Conservation (phyloP, 305 asterid genomes). For the Plantago lanceolata region DNA sequence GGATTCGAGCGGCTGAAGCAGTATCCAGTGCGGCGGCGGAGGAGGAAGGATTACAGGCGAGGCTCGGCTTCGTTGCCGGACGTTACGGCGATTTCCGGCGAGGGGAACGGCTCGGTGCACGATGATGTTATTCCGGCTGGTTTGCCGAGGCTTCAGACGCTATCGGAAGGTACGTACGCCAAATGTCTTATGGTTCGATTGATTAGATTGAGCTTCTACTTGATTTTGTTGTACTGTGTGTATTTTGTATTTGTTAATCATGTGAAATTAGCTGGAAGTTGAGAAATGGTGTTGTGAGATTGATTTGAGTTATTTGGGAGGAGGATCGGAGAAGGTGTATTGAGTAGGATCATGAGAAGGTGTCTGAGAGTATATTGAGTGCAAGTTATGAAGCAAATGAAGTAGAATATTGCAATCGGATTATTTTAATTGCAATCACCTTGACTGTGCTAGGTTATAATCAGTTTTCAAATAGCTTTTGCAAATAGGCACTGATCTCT, state of each 20-base stretch:
- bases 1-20: slow-evolving; percentile 45
- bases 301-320: slow-evolving; percentile 14
- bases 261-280: slow-evolving; percentile 10
- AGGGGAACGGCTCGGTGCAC: slow-evolving; percentile 45
- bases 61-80: slow-evolving; percentile 75
- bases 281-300: slow-evolving; percentile 10
- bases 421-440: no score
- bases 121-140: slow-evolving; percentile 73
- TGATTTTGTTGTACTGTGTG: background rate
- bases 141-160: slow-evolving; percentile 80
- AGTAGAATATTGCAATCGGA: no score
- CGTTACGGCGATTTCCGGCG: slow-evolving; percentile 54
- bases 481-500: background rate
- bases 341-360: background rate
- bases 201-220: background rate
- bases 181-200: slow-evolving; percentile 3
- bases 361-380: no score
- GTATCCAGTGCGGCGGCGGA: slow-evolving; percentile 42
- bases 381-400: no score
- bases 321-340: background rate
- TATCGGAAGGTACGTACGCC: slow-evolving; percentile 57
- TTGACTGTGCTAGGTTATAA: no score
- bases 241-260: background rate
- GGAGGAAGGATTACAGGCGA: slow-evolving; percentile 55
- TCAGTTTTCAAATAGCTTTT: background rate